Conservation (phyloP, 805 yeast genomes). For the Kodamaea sagamina region DNA sequence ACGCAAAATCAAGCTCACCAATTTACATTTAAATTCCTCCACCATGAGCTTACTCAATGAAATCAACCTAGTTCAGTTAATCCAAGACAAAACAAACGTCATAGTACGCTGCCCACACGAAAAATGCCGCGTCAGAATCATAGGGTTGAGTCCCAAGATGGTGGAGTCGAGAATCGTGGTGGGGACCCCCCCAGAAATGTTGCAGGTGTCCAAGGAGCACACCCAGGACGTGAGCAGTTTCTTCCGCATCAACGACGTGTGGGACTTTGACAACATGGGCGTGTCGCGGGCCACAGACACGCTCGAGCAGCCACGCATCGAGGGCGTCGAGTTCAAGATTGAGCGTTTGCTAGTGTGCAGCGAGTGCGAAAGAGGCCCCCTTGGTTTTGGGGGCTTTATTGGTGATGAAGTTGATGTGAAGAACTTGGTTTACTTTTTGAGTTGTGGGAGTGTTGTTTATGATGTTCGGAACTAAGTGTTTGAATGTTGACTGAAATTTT, state of each 20-base stretch:
- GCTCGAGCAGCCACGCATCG: constrained; percentile 24
- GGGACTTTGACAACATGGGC: constrained; percentile 82
- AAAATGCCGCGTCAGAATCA: constrained; percentile 25
- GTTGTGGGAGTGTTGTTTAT: constrained; percentile 48
- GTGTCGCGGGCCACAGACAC: constrained; percentile 53
- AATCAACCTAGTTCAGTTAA: background rate
- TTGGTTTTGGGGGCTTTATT: constrained; percentile 62
- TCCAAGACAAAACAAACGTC: constrained; percentile 6
- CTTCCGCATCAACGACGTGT: constrained; percentile 54
- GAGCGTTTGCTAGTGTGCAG: constrained; percentile 65
- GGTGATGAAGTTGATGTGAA: constrained; percentile 34
- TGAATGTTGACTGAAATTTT: too few relatives aligned
- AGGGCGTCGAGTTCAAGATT: constrained; percentile 30
- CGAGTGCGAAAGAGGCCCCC: constrained; percentile 77
- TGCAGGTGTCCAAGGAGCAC: constrained; percentile 10
- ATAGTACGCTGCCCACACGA: constrained; percentile 24
- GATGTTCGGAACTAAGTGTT: too few relatives aligned
- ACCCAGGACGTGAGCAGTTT: constrained; percentile 26
- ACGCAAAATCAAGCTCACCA: too few relatives aligned
- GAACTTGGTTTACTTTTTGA: constrained; percentile 45
- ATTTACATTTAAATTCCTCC: too few relatives aligned
- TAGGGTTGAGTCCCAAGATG: constrained; percentile 20
- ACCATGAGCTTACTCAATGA: background rate
- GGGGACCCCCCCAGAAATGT: constrained; percentile 33
- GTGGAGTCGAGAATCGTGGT: constrained; percentile 14